phyloP scores from a whole-genome alignment of 371 early-diverging fungal genomes.

The Mortierella sp. region DNA sequence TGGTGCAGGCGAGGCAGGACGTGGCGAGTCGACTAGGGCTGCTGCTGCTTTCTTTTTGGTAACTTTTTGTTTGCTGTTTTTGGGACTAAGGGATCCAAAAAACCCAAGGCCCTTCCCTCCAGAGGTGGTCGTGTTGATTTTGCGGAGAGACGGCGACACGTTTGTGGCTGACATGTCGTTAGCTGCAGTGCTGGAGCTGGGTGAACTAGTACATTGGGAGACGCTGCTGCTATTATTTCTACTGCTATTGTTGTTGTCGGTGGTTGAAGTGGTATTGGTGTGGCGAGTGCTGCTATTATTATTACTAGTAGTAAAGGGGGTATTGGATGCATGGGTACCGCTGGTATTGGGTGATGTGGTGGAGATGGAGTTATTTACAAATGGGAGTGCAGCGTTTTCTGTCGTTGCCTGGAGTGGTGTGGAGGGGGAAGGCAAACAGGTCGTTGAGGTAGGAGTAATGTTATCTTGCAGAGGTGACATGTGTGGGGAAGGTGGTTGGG shows the following conservation, averaged over 20 bases:
- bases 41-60: constrained; percentile 10
- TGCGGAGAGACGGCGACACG: constrained; percentile 4
- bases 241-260: background rate
- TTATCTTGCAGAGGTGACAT: background rate
- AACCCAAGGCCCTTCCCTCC: constrained; percentile 31
- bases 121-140: background rate
- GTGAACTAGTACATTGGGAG: background rate
- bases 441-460: background rate
- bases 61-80: constrained; percentile 32
- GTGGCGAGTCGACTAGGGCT: background rate
- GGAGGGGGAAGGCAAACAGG: background rate
- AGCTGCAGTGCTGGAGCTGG: background rate
- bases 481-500: background rate
- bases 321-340: constrained; percentile 6
- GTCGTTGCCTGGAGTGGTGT: background rate
- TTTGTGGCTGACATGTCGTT: background rate
- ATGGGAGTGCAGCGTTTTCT: background rate
- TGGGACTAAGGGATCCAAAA: constrained; percentile 39
- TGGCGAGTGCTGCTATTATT: constrained; percentile 13
- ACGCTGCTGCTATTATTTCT: constrained; percentile 1
- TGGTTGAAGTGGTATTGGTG: background rate
- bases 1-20: background rate
- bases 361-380: constrained; percentile 20
- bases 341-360: constrained; percentile 6
- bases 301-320: constrained; percentile 18